Conservation (phyloP, 1,139 yeast species). For the Candida tetrigidarum region DNA sequence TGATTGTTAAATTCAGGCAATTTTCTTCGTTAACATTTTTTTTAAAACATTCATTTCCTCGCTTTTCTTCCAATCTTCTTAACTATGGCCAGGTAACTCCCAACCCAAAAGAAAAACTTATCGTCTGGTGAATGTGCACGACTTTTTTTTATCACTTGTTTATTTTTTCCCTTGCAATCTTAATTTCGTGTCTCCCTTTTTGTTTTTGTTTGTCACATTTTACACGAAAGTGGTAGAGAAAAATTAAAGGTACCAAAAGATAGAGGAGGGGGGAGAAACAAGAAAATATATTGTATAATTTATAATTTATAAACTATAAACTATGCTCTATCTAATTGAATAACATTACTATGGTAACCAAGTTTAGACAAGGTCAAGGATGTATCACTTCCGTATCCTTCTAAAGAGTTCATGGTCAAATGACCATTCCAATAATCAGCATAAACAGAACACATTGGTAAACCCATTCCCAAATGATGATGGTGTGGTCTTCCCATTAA, state of each 20-base stretch:
- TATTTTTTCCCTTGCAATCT: too few relatives aligned
- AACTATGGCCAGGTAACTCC: slow-evolving; percentile 5
- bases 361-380: slow-evolving; percentile 76
- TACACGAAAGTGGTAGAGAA: background rate
- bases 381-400: slow-evolving; percentile 93
- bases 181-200: too few relatives aligned
- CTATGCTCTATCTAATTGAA: slow-evolving; percentile 75
- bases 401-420: slow-evolving; percentile 76
- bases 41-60: background rate
- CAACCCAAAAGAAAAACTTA: background rate
- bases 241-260: background rate
- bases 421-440: slow-evolving; percentile 98
- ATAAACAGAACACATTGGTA: slow-evolving; percentile 90
- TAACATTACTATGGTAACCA: slow-evolving; percentile 66
- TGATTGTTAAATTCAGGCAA: background rate
- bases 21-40: too few relatives aligned
- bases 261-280: background rate
- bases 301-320: background rate
- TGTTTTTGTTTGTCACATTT: background rate
- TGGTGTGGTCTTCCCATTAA: slow-evolving; percentile 75
- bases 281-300: background rate
- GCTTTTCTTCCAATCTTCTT: background rate
- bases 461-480: slow-evolving; percentile 79
- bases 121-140: background rate
- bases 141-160: background rate